Percentiles rank a stretch among this genome's conserved stretches.
Conservation (phyloP, 1,284 basidiomycete species). For the Puccinia polysora region DNA sequence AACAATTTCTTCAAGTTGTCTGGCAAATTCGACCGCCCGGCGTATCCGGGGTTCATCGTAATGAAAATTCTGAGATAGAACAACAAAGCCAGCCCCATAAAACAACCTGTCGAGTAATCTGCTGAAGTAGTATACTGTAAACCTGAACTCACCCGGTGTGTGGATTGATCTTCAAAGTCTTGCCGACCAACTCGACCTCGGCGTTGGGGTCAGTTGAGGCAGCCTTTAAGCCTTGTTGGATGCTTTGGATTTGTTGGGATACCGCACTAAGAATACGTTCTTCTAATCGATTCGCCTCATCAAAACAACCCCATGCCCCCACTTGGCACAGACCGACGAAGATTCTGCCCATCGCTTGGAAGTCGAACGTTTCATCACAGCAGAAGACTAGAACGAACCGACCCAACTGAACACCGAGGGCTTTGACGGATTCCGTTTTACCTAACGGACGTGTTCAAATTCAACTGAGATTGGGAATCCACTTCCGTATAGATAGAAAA, state of each 20-base stretch:
- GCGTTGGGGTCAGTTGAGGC: slow-evolving; percentile 73
- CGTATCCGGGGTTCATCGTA: slow-evolving; percentile 95
- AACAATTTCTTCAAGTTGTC: slow-evolving; percentile 92
- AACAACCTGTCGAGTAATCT: slow-evolving; percentile 15
- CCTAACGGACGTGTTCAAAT: too few species aligned
- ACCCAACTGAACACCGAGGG: slow-evolving; percentile 92
- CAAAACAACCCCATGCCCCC: slow-evolving; percentile 98
- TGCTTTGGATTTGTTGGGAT: slow-evolving; percentile 97
- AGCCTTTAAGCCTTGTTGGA: slow-evolving; percentile 85
- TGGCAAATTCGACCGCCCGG: slow-evolving; percentile 91
- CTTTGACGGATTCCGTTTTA: slow-evolving; percentile 99
- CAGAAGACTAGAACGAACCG: slow-evolving; percentile 98
- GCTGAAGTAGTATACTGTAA: background rate
- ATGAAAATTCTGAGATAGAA: slow-evolving; percentile 73
- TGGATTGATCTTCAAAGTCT: slow-evolving; percentile 83
- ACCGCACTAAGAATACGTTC: slow-evolving; percentile 97
- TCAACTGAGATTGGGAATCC: too few species aligned
- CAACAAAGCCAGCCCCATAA: slow-evolving; percentile 5
- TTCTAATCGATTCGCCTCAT: slow-evolving; percentile 80
- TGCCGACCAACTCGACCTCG: slow-evolving; percentile 94
- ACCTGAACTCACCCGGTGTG: slow-evolving; percentile 69
- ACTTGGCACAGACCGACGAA: slow-evolving; percentile 98
- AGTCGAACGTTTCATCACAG: slow-evolving; percentile 99
- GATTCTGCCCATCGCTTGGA: slow-evolving; percentile 99
- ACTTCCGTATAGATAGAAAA: too few species aligned